Conservation (phyloP, 768 basidiomycete species). For the Panellus pusillus region DNA sequence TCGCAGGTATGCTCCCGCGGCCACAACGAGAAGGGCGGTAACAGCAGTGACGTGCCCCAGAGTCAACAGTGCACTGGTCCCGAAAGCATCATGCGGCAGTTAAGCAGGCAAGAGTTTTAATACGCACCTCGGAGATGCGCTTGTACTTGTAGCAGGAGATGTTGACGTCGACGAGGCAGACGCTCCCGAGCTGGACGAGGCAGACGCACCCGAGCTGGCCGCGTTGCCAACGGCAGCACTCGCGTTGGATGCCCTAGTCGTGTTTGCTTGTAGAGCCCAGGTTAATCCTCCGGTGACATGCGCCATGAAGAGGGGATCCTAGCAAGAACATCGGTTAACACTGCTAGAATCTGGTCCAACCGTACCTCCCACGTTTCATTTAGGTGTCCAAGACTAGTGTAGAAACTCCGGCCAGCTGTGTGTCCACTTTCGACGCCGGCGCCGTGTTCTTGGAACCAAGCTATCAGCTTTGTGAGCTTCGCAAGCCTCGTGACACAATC, state of each 20-base stretch:
- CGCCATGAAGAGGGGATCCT: constrained; percentile 67
- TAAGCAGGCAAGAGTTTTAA: neutral
- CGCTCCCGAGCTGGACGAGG: neutral
- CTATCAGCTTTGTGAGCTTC: constrained; percentile 33
- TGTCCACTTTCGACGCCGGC: constrained; percentile 56
- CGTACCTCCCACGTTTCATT: constrained; percentile 76
- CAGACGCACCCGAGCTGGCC: neutral
- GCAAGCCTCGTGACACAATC: neutral
- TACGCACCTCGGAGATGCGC: neutral
- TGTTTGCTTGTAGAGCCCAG: constrained; percentile 71
- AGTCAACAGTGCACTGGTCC: too few relatives aligned
- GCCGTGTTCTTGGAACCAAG: constrained; percentile 82
- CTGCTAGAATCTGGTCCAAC: neutral
- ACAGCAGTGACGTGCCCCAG: too few relatives aligned
- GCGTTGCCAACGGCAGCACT: constrained; percentile 59
- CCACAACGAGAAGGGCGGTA: too few relatives aligned
- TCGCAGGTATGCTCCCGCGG: too few relatives aligned
- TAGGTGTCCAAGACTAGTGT: constrained; percentile 78
- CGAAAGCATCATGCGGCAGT: too few relatives aligned
- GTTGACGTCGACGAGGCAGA: neutral
- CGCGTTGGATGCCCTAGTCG: constrained; percentile 66
- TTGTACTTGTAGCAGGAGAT: neutral
- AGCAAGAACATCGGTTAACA: constrained; percentile 5
- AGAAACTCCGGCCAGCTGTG: constrained; percentile 74
- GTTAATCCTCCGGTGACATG: constrained; percentile 76